A percentile compares a stretch with the other conserved stretches of the same genome.
phyloP scores from a whole-genome alignment of 2,329 filamentous ascomycete genomes.

The Trichoderma sp. region DNA sequence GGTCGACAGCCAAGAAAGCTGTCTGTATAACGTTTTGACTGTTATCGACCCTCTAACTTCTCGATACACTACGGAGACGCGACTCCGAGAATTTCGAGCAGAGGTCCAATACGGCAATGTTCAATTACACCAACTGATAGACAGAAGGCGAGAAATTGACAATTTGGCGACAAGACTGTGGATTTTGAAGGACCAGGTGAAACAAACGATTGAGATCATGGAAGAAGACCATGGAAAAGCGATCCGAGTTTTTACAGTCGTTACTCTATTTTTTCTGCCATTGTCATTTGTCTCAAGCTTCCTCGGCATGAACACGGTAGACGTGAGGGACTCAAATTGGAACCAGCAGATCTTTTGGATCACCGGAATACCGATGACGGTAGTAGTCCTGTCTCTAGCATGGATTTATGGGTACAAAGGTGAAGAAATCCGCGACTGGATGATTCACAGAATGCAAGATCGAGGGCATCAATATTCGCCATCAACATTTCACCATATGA shows the following conservation, averaged over 20 bases:
- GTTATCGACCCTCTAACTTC: neutral
- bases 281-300: slow-evolving; percentile 28
- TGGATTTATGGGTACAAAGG: neutral
- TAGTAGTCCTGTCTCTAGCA: neutral
- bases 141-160: neutral
- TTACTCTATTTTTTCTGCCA: slow-evolving; percentile 41
- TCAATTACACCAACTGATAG: neutral
- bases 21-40: neutral
- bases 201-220: slow-evolving; percentile 28
- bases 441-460: neutral
- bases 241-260: slow-evolving; percentile 40
- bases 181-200: slow-evolving; percentile 22
- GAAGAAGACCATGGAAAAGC: slow-evolving; percentile 34
- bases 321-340: slow-evolving; percentile 39
- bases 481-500: neutral
- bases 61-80: neutral
- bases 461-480: neutral
- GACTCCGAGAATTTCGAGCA: neutral
- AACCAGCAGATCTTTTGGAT: slow-evolving; percentile 43
- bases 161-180: neutral
- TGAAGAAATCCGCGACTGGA: neutral
- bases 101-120: neutral
- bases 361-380: slow-evolving; percentile 33
- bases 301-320: slow-evolving; percentile 46
- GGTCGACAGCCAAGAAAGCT: neutral